Evolutionary conservation across 805 yeast genomes (phyloP), one percentile per base, ranked within the genome.

Genomic region (Vanderwaltozyma polyspora): DNA sequence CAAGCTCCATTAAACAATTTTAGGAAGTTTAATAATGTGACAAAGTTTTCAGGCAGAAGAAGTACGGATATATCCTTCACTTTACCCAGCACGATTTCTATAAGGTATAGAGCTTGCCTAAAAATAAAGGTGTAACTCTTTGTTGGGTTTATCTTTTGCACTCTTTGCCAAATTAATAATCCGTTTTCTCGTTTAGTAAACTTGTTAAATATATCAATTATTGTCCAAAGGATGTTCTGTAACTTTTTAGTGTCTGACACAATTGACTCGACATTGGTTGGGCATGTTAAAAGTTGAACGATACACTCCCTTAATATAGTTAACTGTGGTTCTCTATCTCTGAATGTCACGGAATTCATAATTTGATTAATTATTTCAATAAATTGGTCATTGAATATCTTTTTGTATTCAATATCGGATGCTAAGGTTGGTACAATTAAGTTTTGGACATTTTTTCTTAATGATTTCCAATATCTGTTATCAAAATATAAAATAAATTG

Each of bases 281-380:
- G 95, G 35, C 94, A 79, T 0, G 96, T 87, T 56, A 86, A 86
- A 16, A 91, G 60, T 57, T 91, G 98, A 0, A 89, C 76, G 0
- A 93, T 76, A 15, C 89, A 60, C 25, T 78, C 73, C 25, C 77
- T 69, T 63, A 87, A 66, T 3, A 82, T 68, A 10, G 89, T 83
- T 35, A 73, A 59, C 45, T 86, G 95, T 0, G 95, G 94, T 49
- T 91, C 97, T 39, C 95, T 68, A 49, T 91, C 99, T 42, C 74
- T 62, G 15, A 57, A 49, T n/a, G 75, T 72, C 35, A 70, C 59
- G 9, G 67, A 60, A 12, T 64, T 65, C 3, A 75, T 48, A 31
- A 69, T 54, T 19, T 60, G 70, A 32, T 73, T 78, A 42, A 70
- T 74, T 0, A 78, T 64, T 28, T 68, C 67, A 12, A 74, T 60